These are phyloP conservation scores for Penicillium sp. DNA, from an alignment of 2,329 filamentous ascomycete species.

Conservation along the genomic window DNA sequence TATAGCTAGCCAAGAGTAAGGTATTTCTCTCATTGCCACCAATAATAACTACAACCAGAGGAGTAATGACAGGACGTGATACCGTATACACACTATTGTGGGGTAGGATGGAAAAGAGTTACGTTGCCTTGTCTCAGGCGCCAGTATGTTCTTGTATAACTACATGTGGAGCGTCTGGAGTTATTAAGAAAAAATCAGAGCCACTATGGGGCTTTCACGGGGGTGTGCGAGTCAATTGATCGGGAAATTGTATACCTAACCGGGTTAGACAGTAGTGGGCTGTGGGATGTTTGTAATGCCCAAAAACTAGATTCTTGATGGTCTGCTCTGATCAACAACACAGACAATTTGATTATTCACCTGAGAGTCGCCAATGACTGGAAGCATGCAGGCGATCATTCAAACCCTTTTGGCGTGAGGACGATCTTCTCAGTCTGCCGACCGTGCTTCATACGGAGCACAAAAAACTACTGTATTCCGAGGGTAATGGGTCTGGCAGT, in stretches of 20 bases:
- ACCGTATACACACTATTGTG: background rate
- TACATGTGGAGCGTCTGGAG: background rate
- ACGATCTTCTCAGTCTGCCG: background rate
- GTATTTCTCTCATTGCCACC: background rate
- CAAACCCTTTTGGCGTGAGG: background rate
- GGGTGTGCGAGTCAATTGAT: background rate
- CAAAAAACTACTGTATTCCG: background rate
- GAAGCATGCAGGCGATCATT: background rate
- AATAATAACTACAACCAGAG: background rate
- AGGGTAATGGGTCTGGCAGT: background rate
- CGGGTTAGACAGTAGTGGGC: background rate
- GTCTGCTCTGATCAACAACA: too few relatives aligned
- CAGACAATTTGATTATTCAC: too few relatives aligned
- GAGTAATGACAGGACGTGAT: background rate
- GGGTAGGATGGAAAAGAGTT: background rate
- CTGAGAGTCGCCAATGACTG: background rate
- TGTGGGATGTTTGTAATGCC: background rate
- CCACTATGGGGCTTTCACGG: background rate
- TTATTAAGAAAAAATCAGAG: background rate
- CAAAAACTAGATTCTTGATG: background rate
- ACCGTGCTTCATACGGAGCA: background rate
- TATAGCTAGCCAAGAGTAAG: background rate
- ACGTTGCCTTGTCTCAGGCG: slow-evolving; percentile 9
- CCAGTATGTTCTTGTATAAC: background rate
- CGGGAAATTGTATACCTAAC: background rate